phyloP scores from a whole-genome alignment of 1,284 basidiomycete genomes.

The Trichosporon asahii region DNA sequence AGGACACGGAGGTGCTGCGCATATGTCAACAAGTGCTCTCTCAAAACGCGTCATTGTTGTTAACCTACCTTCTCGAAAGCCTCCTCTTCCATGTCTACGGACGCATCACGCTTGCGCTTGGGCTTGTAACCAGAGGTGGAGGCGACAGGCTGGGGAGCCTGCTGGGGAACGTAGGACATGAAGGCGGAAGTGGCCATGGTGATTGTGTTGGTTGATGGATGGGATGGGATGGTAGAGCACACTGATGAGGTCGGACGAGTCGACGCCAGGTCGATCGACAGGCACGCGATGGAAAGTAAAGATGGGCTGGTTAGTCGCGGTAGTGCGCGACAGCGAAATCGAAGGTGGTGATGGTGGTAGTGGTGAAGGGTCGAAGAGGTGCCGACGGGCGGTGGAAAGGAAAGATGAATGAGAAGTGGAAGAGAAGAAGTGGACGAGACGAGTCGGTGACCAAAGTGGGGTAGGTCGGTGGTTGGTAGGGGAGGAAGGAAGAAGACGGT shows the following conservation, averaged over 20 bases:
- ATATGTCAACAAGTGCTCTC: neutral
- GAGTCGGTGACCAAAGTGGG: slow-evolving; percentile 7
- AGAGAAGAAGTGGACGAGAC: neutral
- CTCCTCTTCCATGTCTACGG: slow-evolving; percentile 27
- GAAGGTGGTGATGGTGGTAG: slow-evolving; percentile 1
- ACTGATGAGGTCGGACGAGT: slow-evolving; percentile 9
- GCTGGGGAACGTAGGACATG: slow-evolving; percentile 16
- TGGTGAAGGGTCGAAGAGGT: neutral
- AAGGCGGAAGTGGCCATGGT: slow-evolving; percentile 31
- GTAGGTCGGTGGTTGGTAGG: neutral
- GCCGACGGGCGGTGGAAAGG: neutral
- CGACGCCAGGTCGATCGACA: slow-evolving; percentile 9
- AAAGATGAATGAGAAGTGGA: neutral
- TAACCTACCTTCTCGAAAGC: slow-evolving; percentile 11
- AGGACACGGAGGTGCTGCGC: slow-evolving; percentile 22
- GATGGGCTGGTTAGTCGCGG: neutral
- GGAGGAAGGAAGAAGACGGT: neutral
- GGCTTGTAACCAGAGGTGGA: slow-evolving; percentile 36
- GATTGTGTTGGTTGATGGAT: neutral
- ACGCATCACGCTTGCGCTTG: slow-evolving; percentile 39
- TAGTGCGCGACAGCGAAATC: neutral
- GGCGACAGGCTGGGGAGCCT: slow-evolving; percentile 21
- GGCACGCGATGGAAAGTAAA: slow-evolving; percentile 4
- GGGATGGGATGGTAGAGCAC: neutral
- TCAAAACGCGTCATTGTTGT: neutral